These are phyloP conservation scores for Allium sativum DNA, from an alignment of 106 monocot species.

Conservation along the genomic window DNA sequence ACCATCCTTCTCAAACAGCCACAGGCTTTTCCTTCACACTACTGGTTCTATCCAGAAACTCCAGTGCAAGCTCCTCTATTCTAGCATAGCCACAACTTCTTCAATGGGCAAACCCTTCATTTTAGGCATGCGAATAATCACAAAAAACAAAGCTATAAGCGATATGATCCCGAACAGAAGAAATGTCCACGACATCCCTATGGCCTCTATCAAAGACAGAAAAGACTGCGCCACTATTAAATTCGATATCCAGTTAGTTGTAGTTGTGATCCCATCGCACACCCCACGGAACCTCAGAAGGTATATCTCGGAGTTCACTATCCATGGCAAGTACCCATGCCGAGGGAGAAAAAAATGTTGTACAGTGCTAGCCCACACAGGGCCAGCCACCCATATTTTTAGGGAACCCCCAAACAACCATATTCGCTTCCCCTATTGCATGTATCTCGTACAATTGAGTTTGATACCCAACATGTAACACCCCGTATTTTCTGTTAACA, in stretches of 20 bases:
- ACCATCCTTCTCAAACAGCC: no score
- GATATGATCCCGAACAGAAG: conserved; percentile 63
- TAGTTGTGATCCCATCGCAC: conserved; percentile 78
- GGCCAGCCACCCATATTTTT: conserved; percentile 80
- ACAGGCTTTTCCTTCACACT: no score
- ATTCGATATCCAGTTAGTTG: conserved; percentile 85
- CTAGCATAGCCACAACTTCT: conserved; percentile 89
- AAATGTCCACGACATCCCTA: conserved; percentile 69
- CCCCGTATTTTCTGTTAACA: no score
- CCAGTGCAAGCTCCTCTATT: conserved; percentile 18
- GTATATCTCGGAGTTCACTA: conserved; percentile 94
- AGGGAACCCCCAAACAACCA: conserved; percentile 89
- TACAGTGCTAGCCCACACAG: conserved; percentile 59
- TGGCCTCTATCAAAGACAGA: no score
- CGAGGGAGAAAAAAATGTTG: conserved; percentile 81
- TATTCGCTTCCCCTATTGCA: conserved; percentile 45
- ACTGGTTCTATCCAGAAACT: conserved; percentile 21
- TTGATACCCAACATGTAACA: conserved; percentile 66
- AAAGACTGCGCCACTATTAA: conserved; percentile 79
- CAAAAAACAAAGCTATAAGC: conserved; percentile 37
- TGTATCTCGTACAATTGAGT: conserved; percentile 23
- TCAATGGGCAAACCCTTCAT: conserved; percentile 78
- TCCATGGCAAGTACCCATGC: conserved; percentile 93
- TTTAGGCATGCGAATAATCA: conserved; percentile 66
- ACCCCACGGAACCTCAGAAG: conserved; percentile 69